Evolutionary conservation across 768 basidiomycete species (phyloP).

Genomic region (Kwoniella dejecticola): DNA sequence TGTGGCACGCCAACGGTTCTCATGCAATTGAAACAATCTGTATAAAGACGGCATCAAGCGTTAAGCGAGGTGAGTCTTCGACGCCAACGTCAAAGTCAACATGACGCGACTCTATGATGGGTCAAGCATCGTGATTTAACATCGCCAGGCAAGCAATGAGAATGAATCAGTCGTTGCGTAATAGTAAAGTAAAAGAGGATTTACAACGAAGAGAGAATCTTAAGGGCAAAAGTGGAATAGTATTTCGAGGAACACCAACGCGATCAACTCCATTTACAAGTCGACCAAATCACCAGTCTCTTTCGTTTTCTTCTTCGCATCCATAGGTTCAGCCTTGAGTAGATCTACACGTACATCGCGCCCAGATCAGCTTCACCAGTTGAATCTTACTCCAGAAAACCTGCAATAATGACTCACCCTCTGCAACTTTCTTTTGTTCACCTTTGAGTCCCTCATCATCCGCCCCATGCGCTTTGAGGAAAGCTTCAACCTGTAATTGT

Average conservation of each 20-base stretch:
- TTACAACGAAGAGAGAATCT: no score
- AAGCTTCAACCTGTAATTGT: conserved; percentile 73
- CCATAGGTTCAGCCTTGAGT: conserved; percentile 42
- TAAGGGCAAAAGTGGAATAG: no score
- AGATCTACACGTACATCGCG: conserved; percentile 32
- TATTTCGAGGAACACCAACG: no score
- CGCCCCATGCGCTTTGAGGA: conserved; percentile 80
- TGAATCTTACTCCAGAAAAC: no score
- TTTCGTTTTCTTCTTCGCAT: conserved; percentile 5
- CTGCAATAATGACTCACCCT: conserved; percentile 44
- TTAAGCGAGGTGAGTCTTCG: no score
- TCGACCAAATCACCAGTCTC: conserved; percentile 11
- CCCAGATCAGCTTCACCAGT: no score
- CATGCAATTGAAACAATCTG: no score
- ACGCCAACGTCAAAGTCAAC: no score
- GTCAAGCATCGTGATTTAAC: neutral
- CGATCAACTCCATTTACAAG: no score
- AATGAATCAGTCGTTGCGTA: neutral
- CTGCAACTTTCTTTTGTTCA: conserved; percentile 54
- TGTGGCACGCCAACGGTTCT: no score
- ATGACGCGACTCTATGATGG: no score
- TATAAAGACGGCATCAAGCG: no score
- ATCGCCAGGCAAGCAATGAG: neutral
- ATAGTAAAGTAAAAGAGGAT: neutral
- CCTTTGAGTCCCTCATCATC: conserved; percentile 56